Evolutionary conservation across 768 basidiomycete species (phyloP).

Genomic region (Hypholoma fasciculare): DNA sequence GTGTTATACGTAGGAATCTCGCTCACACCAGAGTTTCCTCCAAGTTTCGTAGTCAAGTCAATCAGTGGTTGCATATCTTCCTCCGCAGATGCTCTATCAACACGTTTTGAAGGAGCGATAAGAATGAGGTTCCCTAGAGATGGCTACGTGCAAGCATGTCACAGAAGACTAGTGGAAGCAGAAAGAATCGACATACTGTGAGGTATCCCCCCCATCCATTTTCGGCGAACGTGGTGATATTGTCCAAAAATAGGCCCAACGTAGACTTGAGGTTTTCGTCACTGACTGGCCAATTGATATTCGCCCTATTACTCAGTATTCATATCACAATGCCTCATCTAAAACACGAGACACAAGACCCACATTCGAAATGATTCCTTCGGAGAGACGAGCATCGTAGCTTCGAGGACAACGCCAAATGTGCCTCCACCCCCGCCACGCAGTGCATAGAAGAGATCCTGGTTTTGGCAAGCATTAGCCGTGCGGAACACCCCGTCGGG

Average conservation of each 20-base stretch:
- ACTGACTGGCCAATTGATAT: constrained; percentile 31
- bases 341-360: neutral
- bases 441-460: constrained; percentile 56
- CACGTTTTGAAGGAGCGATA: constrained; percentile 25
- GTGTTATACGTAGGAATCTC: constrained; percentile 12
- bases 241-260: constrained; percentile 34
- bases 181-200: constrained; percentile 11
- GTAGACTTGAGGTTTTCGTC: constrained; percentile 29
- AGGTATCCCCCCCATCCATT: constrained; percentile 50
- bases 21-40: constrained; percentile 21
- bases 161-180: neutral
- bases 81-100: constrained; percentile 22
- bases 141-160: constrained; percentile 10
- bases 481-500: constrained; percentile 47
- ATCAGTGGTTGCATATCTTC: constrained; percentile 26
- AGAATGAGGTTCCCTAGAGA: constrained; percentile 22
- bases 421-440: constrained; percentile 50
- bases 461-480: constrained; percentile 49
- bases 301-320: constrained; percentile 24
- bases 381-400: constrained; percentile 36
- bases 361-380: constrained; percentile 22
- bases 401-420: constrained; percentile 43
- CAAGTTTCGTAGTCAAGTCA: constrained; percentile 16
- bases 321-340: neutral
- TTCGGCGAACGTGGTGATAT: constrained; percentile 40